Percentiles rank a stretch among this genome's conserved stretches.
Conservation (phyloP, 2,329 filamentous ascomycete genomes). For the Magnaporthiopsis rhizophila region DNA sequence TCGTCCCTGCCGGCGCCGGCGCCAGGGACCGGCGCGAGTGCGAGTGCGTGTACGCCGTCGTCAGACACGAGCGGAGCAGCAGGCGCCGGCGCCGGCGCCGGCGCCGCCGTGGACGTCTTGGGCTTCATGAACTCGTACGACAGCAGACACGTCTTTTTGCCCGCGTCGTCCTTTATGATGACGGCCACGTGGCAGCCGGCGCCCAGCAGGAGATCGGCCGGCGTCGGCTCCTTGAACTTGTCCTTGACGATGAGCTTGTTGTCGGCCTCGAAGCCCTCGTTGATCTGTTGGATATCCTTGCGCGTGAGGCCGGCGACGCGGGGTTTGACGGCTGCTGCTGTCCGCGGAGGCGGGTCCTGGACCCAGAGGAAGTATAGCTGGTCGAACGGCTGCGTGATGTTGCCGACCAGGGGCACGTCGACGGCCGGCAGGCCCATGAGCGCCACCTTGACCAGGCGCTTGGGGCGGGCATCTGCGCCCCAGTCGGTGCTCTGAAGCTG, state of each 20-base stretch:
- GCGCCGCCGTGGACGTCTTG: neutral
- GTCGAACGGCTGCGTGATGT: conserved; percentile 25
- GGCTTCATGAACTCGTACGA: conserved; percentile 20
- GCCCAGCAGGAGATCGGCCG: conserved; percentile 14
- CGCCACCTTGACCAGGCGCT: conserved; percentile 15
- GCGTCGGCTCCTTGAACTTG: conserved; percentile 10
- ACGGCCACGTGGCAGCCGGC: conserved; percentile 20
- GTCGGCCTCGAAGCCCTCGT: conserved; percentile 6
- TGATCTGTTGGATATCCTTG: conserved; percentile 13
- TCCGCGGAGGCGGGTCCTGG: conserved; percentile 16
- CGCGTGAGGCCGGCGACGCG: conserved; percentile 12
- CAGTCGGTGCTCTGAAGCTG: conserved; percentile 13
- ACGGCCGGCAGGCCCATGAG: conserved; percentile 14
- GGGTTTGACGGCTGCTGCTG: conserved; percentile 2
- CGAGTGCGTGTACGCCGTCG: neutral
- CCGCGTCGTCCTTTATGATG: conserved; percentile 12
- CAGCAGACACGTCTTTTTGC: conserved; percentile 14
- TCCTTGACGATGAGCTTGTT: conserved; percentile 15
- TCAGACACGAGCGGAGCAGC: neutral
- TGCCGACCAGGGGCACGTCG: conserved; percentile 22
- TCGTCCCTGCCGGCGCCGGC: neutral
- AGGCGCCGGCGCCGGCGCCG: neutral
- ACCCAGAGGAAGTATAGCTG: conserved; percentile 26
- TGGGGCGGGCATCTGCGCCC: conserved; percentile 10
- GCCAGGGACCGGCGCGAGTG: too few species aligned